These are phyloP conservation scores for Eutrema heterophyllum DNA, from an alignment of 345 rosid genomes.

Conservation along the genomic window DNA sequence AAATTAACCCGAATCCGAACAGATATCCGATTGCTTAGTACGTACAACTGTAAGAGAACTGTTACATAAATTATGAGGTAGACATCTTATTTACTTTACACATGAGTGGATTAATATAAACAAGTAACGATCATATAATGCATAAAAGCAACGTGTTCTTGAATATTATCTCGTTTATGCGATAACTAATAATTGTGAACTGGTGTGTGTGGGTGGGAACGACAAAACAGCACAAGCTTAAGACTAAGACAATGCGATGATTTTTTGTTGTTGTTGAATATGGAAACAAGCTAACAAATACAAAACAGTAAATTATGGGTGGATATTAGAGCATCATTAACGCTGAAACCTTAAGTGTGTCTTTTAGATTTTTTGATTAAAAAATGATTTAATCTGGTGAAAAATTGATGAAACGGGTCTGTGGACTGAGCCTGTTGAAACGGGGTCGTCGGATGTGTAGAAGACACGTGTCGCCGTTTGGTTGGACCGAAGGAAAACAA, in stretches of 20 bases:
- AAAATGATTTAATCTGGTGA: too few species aligned
- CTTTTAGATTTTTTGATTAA: too few species aligned
- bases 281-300: background rate
- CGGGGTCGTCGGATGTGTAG: too few species aligned
- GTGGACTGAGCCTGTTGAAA: too few species aligned
- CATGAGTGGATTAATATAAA: constrained; percentile 3
- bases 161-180: background rate
- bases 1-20: too few species aligned
- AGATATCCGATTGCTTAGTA: too few species aligned
- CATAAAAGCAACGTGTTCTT: background rate
- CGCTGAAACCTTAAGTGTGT: too few species aligned
- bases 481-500: too few species aligned
- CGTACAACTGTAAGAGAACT: background rate
- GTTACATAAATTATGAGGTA: background rate
- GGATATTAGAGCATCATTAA: background rate
- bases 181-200: background rate
- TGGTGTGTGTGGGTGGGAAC: constrained; percentile 9
- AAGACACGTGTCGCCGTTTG: too few species aligned
- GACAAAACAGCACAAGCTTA: background rate
- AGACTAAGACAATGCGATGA: background rate
- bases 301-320: background rate
- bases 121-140: background rate
- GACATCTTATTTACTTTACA: background rate
- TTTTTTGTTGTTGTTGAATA: background rate
- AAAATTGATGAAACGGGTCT: too few species aligned